phyloP scores from a whole-genome alignment of 2,329 filamentous ascomycete species.

The Paecilomyces formosus region DNA sequence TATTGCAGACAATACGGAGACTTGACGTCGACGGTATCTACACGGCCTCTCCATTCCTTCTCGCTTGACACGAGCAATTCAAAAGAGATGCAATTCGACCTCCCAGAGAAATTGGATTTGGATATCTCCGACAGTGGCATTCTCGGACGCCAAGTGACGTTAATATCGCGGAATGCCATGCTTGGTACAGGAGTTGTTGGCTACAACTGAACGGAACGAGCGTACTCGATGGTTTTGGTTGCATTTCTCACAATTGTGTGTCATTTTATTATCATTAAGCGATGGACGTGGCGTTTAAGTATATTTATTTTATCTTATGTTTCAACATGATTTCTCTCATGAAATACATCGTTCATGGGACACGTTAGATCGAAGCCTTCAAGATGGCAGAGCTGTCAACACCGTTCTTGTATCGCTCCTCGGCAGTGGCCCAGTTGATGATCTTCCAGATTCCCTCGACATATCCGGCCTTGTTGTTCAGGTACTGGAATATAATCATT shows the following conservation, averaged over 20 bases:
- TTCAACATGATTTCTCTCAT: neutral
- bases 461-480: conserved; percentile 92
- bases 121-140: conserved; percentile 27
- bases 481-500: conserved; percentile 51
- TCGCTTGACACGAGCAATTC: conserved; percentile 7
- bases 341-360: neutral
- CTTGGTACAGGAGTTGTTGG: conserved; percentile 27
- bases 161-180: conserved; percentile 13
- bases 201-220: conserved; percentile 20
- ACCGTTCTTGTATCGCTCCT: conserved; percentile 51
- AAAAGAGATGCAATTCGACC: conserved; percentile 14
- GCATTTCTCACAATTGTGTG: neutral
- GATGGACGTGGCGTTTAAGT: neutral
- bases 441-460: conserved; percentile 87
- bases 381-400: conserved; percentile 14
- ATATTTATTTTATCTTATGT: neutral
- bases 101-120: conserved; percentile 24
- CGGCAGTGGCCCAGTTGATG: conserved; percentile 83
- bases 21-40: conserved; percentile 8
- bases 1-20: conserved; percentile 19
- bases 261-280: neutral
- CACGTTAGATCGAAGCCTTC: conserved; percentile 11
- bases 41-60: conserved; percentile 20
- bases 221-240: neutral
- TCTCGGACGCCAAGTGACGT: conserved; percentile 24